Conservation (phyloP, 2,329 filamentous ascomycete species). For the Penicillium sp. region DNA sequence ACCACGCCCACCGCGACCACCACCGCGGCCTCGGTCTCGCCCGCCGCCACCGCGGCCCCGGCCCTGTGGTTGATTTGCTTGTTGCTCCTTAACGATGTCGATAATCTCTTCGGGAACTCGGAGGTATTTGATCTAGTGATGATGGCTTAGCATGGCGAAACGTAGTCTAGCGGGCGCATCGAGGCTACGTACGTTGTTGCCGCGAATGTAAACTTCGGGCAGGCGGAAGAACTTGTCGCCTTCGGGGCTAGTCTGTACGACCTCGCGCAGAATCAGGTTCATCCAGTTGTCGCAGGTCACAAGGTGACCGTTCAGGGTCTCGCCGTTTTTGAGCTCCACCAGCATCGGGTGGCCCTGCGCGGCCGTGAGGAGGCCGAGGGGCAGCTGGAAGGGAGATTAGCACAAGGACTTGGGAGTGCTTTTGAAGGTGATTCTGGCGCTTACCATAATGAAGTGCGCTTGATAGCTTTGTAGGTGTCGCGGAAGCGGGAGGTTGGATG, state of each 20-base stretch:
- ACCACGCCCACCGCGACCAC: constrained; percentile 42
- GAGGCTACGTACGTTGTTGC: constrained; percentile 74
- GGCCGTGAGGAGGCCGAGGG: constrained; percentile 79
- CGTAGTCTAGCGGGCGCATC: not conserved
- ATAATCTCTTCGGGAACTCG: constrained; percentile 95
- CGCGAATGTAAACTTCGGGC: constrained; percentile 91
- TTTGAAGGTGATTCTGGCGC: not conserved
- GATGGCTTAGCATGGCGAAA: not conserved
- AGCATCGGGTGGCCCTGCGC: constrained; percentile 98
- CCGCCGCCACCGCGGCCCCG: constrained; percentile 39
- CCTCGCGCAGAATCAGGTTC: constrained; percentile 96
- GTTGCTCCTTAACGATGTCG: constrained; percentile 87
- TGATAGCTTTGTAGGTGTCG: constrained; percentile 14
- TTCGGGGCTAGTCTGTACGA: constrained; percentile 92
- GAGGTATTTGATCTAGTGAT: constrained; percentile 86
- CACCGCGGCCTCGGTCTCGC: constrained; percentile 35
- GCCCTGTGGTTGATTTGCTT: constrained; percentile 59
- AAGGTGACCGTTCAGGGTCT: constrained; percentile 93
- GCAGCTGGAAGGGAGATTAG: constrained; percentile 46
- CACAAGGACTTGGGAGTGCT: not conserved
- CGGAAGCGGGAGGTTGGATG: constrained; percentile 22
- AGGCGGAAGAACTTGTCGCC: constrained; percentile 90
- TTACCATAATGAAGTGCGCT: constrained; percentile 22
- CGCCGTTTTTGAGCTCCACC: constrained; percentile 94
- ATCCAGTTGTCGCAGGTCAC: constrained; percentile 99